These are phyloP conservation scores for Kodamaea sp. DNA, from an alignment of 1,139 yeast genomes.

Conservation along the genomic window DNA sequence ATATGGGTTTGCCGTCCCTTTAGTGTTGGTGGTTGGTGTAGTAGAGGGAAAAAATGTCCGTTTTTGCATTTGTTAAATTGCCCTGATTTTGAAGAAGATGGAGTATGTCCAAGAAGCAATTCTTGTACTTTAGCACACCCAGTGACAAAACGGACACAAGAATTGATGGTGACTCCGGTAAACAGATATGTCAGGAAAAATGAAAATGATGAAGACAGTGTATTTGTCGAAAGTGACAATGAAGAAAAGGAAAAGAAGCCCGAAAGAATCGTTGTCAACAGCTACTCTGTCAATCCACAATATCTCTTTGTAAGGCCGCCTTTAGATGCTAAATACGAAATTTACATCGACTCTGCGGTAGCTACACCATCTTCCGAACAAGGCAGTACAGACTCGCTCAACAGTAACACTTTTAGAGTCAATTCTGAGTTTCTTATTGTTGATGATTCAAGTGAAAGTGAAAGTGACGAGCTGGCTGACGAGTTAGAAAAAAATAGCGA, in stretches of 20 bases:
- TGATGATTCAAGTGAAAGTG: conserved; percentile 8
- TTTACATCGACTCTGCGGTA: conserved; percentile 21
- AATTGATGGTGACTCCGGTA: conserved; percentile 21
- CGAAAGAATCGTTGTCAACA: conserved; percentile 25
- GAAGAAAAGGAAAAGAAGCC: conserved; percentile 13
- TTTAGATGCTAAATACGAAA: conserved; percentile 25
- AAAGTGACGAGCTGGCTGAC: conserved; percentile 17
- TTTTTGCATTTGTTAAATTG: conserved; percentile 60
- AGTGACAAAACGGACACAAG: conserved; percentile 28
- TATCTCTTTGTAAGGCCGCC: conserved; percentile 19
- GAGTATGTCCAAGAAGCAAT: conserved; percentile 50
- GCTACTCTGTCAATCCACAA: conserved; percentile 34
- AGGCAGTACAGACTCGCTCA: not conserved
- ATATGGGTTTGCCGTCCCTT: conserved; percentile 62
- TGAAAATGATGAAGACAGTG: conserved; percentile 26
- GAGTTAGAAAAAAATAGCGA: conserved; percentile 32
- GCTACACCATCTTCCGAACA: not conserved
- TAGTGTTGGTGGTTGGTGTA: conserved; percentile 67
- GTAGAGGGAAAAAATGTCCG: conserved; percentile 54
- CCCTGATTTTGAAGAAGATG: conserved; percentile 66
- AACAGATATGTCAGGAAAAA: conserved; percentile 16
- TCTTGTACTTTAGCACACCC: conserved; percentile 51
- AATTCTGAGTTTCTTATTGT: conserved; percentile 13
- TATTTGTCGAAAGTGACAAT: conserved; percentile 24
- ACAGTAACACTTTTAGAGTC: conserved; percentile 9